Evolutionary conservation across 495 filamentous ascomycete genomes (phyloP), one percentile per base, ranked within the genome.

Genomic region (Acidomyces sp.): DNA sequence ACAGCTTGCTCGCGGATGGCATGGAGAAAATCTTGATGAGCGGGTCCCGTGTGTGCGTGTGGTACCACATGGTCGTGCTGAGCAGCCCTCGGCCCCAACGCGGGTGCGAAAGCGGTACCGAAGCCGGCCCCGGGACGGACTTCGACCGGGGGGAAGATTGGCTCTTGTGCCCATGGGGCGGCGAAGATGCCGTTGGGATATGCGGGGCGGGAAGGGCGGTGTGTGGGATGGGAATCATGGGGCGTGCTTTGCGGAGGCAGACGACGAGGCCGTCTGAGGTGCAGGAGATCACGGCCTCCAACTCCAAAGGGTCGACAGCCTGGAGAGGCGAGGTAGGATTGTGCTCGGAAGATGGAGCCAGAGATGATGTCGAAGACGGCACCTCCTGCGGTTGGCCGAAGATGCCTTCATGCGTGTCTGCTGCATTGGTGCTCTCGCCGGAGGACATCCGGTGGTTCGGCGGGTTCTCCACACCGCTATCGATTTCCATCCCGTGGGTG

Each of bases 241-340:
- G 77, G 19, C 80, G 68, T 20, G 85, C 83, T 34, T 72, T 74
- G 28, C 85, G 79, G 9, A 93, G 65, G 21, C 88, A 77, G 13
- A 92, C 84, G 6, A 92, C 85, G 10, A 93, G 63, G 9, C 85
- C 85, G 56, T 92, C 85, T 1, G 85, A 92, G 2, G 85, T 86
- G 56, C 85, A 93, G 4, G 85, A 92, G 26, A 92, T 77, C 15
- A 93, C 85, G 10, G 85, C 84, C 59, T 93, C 85, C 26, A 93
- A 62, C 52, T 90, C 84, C 38, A 80, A 64, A 5, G 46, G 53
- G 7, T 45, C 45, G 22, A 29, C 15, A 62, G 22, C 20, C 5
- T 12, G 27, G 3, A 13, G 26, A 15, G 41, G 22, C 2, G 29
- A 13, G n/a, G 13, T 17, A 1, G 12, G 33, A 1, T 34, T 20